Evolutionary conservation across 1,284 basidiomycete genomes (phyloP).

Genomic region (Boletus semigastroideus): DNA sequence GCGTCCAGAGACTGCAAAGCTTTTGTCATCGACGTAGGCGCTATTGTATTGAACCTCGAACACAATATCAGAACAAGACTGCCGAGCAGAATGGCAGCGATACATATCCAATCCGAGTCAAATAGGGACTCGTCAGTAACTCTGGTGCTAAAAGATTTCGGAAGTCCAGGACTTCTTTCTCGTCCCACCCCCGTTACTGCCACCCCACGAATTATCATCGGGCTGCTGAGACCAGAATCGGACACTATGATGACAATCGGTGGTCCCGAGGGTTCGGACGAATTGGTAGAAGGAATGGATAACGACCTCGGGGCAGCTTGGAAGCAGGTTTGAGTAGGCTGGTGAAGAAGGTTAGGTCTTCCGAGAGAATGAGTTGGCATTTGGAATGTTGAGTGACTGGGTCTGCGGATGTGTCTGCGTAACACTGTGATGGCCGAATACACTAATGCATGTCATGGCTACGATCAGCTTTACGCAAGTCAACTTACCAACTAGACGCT

Average conservation of each 20-base stretch:
- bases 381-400: slow-evolving; percentile 16
- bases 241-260: slow-evolving; percentile 87
- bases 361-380: slow-evolving; percentile 75
- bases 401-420: slow-evolving; percentile 11
- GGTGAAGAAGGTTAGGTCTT: slow-evolving; percentile 88
- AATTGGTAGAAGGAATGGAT: slow-evolving; percentile 40
- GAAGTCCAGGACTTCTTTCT: slow-evolving; percentile 62
- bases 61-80: slow-evolving; percentile 3
- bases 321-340: slow-evolving; percentile 71
- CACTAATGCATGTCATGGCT: slow-evolving; percentile 59
- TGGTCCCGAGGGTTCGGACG: slow-evolving; percentile 33
- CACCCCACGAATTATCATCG: slow-evolving; percentile 48
- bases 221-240: slow-evolving; percentile 71
- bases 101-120: slow-evolving; percentile 72
- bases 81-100: neutral
- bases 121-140: slow-evolving; percentile 61
- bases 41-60: slow-evolving; percentile 86
- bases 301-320: slow-evolving; percentile 68
- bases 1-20: slow-evolving; percentile 56
- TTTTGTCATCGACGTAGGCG: slow-evolving; percentile 79
- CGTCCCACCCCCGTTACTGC: slow-evolving; percentile 41
- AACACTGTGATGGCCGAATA: slow-evolving; percentile 40
- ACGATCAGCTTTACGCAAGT: neutral
- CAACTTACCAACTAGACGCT: slow-evolving; percentile 27
- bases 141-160: slow-evolving; percentile 64